Conservation (phyloP, 2,329 filamentous ascomycete species). For the Ophiostoma montium region DNA sequence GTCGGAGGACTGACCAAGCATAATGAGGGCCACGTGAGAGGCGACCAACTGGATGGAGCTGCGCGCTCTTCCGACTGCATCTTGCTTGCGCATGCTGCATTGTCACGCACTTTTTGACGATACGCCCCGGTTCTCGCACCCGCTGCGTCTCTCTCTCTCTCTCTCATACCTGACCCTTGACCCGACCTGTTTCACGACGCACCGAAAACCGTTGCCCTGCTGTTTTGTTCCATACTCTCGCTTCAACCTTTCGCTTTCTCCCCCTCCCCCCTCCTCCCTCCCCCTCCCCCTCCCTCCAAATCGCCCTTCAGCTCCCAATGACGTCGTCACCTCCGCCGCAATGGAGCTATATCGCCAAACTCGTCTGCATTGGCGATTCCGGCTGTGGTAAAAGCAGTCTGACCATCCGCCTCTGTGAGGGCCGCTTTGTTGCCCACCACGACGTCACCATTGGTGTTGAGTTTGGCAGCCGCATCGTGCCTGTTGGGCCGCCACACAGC, state of each 20-base stretch:
- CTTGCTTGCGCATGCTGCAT: too few species aligned
- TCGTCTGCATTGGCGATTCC: conserved; percentile 93
- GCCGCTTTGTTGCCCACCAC: conserved; percentile 85
- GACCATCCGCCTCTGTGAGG: conserved; percentile 91
- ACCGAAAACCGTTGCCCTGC: too few species aligned
- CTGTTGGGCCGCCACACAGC: conserved; percentile 70
- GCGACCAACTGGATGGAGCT: not conserved
- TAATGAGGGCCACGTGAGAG: conserved; percentile 6
- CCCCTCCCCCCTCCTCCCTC: not conserved
- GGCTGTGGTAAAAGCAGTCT: conserved; percentile 92
- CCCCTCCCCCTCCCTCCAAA: conserved; percentile 18
- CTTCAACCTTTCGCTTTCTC: not conserved
- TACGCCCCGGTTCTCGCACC: too few species aligned
- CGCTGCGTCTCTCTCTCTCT: too few species aligned
- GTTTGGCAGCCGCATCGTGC: conserved; percentile 84
- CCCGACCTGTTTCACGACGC: too few species aligned
- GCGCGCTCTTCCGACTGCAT: too few species aligned
- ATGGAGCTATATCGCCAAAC: conserved; percentile 98
- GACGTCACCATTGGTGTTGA: conserved; percentile 97
- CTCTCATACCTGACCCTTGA: too few species aligned
- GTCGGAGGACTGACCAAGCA: not conserved
- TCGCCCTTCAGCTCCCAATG: too few species aligned
- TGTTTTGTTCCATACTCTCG: too few species aligned
- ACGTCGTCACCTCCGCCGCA: conserved; percentile 38
- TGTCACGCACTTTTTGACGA: too few species aligned